A percentile compares a stretch with the other conserved stretches of the same genome.
phyloP scores from a whole-genome alignment of 805 yeast genomes.

The Zygosaccharomyces siamensis region DNA sequence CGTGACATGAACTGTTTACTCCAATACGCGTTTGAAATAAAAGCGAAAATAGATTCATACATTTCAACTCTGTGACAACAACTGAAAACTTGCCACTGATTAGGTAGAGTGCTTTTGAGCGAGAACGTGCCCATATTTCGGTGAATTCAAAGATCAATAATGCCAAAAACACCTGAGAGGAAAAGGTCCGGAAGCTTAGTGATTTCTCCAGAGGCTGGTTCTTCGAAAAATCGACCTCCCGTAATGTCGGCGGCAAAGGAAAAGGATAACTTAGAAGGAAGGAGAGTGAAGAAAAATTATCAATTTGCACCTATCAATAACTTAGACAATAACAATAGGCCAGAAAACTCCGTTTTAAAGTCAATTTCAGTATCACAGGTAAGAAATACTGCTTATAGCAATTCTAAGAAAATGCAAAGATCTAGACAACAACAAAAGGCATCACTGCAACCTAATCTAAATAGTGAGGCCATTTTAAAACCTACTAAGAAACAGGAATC shows the following conservation, averaged over 20 bases:
- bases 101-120: background rate
- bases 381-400: constrained; percentile 19
- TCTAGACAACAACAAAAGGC: background rate
- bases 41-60: no score
- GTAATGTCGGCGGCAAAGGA: constrained; percentile 20
- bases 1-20: no score
- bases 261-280: constrained; percentile 4
- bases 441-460: constrained; percentile 2
- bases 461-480: background rate
- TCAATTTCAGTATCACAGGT: constrained; percentile 32
- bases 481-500: background rate
- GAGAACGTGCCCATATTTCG: background rate
- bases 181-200: constrained; percentile 20
- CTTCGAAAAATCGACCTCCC: constrained; percentile 3
- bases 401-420: constrained; percentile 6
- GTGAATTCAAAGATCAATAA: background rate
- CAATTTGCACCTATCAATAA: constrained; percentile 31
- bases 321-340: constrained; percentile 9
- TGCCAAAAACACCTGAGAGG: constrained; percentile 23
- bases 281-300: constrained; percentile 20
- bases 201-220: constrained; percentile 17
- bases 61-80: no score
- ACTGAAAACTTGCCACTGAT: background rate
- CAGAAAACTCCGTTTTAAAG: constrained; percentile 17
- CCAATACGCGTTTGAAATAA: no score